phyloP scores from a whole-genome alignment of 2,329 filamentous ascomycete species.

The Metarhizium humberi region DNA sequence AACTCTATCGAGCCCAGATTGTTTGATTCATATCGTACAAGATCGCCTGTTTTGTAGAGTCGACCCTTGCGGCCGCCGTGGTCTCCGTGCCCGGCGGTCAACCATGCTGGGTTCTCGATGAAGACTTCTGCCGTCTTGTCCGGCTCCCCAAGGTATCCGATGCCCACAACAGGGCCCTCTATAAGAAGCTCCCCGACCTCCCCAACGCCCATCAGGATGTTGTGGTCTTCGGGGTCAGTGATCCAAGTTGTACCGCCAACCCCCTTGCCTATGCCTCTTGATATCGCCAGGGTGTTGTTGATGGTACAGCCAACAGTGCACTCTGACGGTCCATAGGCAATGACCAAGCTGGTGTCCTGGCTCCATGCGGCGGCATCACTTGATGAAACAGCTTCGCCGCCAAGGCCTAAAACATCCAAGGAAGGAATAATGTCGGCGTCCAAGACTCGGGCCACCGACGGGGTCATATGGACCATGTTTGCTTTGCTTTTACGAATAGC shows the following conservation, averaged over 20 bases:
- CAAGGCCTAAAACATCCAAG: not conserved
- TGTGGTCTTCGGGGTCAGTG: not conserved
- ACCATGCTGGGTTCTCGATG: conserved; percentile 45
- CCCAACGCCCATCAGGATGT: not conserved
- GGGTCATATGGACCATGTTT: not conserved
- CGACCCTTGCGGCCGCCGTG: conserved; percentile 16
- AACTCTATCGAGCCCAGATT: conserved; percentile 11
- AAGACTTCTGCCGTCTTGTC: conserved; percentile 49
- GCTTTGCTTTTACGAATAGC: not conserved
- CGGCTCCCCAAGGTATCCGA: not conserved
- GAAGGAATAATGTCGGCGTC: not conserved
- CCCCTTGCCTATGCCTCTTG: not conserved
- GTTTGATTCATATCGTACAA: conserved; percentile 20
- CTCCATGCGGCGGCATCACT: not conserved
- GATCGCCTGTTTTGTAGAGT: conserved; percentile 15
- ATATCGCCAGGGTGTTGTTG: conserved; percentile 30
- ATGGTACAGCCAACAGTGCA: conserved; percentile 1
- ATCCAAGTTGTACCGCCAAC: conserved; percentile 1
- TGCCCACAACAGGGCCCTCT: conserved; percentile 1
- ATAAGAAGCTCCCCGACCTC: conserved; percentile 1
- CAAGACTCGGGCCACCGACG: not conserved
- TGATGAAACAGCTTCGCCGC: not conserved
- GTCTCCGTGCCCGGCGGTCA: conserved; percentile 27
- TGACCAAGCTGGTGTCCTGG: not conserved
- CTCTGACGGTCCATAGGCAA: conserved; percentile 2